Conservation (phyloP, 2,329 filamentous ascomycete species). For the Fusarium neocosmosporiellum region DNA sequence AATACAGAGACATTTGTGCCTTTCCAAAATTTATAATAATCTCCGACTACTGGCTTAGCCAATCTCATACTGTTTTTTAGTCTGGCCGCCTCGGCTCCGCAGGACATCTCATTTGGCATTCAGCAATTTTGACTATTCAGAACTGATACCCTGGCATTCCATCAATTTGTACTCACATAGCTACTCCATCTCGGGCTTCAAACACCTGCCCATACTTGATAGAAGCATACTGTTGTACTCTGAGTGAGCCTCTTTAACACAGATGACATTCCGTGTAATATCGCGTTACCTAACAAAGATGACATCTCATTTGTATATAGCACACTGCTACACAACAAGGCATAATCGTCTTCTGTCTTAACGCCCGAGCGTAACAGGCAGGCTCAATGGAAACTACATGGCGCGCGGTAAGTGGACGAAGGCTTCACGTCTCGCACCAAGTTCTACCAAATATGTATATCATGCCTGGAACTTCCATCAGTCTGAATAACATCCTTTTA, state of each 20-base stretch:
- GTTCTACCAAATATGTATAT: background rate
- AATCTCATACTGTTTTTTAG: no score
- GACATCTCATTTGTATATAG: background rate
- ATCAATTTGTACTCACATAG: no score
- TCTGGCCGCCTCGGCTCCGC: no score
- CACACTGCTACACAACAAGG: background rate
- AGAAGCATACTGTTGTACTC: background rate
- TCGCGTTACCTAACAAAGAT: background rate
- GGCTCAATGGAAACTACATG: background rate
- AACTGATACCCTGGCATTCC: no score
- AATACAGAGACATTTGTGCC: no score
- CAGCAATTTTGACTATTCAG: no score
- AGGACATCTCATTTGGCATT: no score
- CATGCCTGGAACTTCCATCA: background rate
- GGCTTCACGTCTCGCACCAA: background rate
- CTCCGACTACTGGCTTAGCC: no score
- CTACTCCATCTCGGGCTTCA: background rate
- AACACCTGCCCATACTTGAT: background rate
- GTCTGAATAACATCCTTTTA: background rate
- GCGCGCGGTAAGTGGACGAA: background rate
- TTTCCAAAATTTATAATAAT: no score
- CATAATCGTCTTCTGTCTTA: background rate
- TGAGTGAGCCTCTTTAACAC: background rate
- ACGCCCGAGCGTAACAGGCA: background rate
- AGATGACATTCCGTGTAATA: background rate